Percentiles rank a stretch among this genome's conserved stretches.
Conservation (phyloP, 176 grass and related monocot species). For the Phoenix roebelenii region DNA sequence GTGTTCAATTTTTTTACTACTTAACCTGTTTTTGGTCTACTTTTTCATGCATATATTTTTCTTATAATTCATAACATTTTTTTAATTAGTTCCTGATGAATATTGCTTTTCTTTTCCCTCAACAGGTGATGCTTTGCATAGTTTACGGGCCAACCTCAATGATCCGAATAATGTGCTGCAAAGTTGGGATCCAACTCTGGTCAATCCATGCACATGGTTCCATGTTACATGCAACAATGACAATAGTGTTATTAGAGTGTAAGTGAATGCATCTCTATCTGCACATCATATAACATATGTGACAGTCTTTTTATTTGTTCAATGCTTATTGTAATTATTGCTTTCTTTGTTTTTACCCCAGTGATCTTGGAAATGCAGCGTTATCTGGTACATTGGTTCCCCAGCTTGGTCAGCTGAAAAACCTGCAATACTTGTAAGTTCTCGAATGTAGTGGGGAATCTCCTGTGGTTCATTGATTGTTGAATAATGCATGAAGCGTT, state of each 20-base stretch:
- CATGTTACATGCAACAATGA: slow-evolving; percentile 98
- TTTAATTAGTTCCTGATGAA: slow-evolving; percentile 10
- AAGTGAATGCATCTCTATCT: slow-evolving; percentile 29
- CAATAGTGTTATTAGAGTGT: slow-evolving; percentile 99
- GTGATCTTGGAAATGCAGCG: slow-evolving; percentile 95
- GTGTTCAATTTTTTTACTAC: no score
- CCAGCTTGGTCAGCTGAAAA: slow-evolving; percentile 87
- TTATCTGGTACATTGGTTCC: slow-evolving; percentile 81
- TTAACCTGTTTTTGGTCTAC: no score
- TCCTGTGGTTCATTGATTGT: slow-evolving; percentile 5
- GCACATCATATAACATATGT: no score
- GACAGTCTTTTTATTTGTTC: not conserved
- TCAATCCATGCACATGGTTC: slow-evolving; percentile 97
- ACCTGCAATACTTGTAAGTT: slow-evolving; percentile 95
- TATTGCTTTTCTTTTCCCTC: slow-evolving; percentile 16
- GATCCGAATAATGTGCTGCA: slow-evolving; percentile 98
- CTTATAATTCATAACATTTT: slow-evolving; percentile 3
- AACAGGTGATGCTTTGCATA: slow-evolving; percentile 91
- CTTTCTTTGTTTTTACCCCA: slow-evolving; percentile 17
- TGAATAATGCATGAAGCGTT: not conserved
- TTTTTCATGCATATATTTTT: no score
- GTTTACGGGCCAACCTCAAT: slow-evolving; percentile 63
- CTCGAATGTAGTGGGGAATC: slow-evolving; percentile 8
- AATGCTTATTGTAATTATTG: slow-evolving; percentile 10
- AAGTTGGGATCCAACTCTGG: slow-evolving; percentile 94